Percentiles rank a stretch among this genome's conserved stretches.
phyloP scores from a whole-genome alignment of 441 rosid species.

The Mallotus repandus region DNA sequence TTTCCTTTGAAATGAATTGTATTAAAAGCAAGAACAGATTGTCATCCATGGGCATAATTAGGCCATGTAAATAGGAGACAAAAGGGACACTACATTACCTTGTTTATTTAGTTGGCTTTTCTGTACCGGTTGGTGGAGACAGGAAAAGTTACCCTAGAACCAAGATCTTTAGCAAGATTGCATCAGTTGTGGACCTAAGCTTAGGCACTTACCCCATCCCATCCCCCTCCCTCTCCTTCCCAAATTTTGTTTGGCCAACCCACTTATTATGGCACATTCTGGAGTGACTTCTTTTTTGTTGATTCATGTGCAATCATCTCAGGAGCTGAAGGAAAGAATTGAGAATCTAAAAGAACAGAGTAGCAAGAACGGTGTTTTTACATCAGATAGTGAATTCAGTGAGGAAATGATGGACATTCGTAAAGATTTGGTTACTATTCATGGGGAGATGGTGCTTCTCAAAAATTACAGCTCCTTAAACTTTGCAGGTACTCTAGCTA shows the following conservation, averaged over 20 bases:
- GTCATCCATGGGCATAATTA: not conserved
- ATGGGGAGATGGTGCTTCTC: constrained; percentile 95
- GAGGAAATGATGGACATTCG: constrained; percentile 97
- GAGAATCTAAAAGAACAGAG: constrained; percentile 58
- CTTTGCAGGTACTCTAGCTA: constrained; percentile 59
- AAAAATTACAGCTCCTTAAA: constrained; percentile 94
- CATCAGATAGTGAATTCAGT: constrained; percentile 72
- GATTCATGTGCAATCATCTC: constrained; percentile 8
- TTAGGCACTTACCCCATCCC: no score
- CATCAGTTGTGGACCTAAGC: no score
- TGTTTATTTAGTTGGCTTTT: no score
- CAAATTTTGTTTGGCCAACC: no score
- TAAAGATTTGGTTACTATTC: constrained; percentile 83
- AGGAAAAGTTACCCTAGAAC: no score
- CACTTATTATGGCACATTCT: no score
- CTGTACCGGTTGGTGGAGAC: no score
- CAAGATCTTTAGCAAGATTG: no score
- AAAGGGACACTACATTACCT: not conserved
- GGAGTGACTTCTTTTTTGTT: not conserved
- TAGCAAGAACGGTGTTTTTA: constrained; percentile 45
- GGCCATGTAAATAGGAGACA: not conserved
- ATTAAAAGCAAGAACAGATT: not conserved
- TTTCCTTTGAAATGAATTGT: not conserved
- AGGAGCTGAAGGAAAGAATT: constrained; percentile 91
- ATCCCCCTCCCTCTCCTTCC: no score